Base-by-base conservation (phyloP, 2,329 filamentous ascomycete genomes). In the Chaetomiaceae sp. region DNA sequence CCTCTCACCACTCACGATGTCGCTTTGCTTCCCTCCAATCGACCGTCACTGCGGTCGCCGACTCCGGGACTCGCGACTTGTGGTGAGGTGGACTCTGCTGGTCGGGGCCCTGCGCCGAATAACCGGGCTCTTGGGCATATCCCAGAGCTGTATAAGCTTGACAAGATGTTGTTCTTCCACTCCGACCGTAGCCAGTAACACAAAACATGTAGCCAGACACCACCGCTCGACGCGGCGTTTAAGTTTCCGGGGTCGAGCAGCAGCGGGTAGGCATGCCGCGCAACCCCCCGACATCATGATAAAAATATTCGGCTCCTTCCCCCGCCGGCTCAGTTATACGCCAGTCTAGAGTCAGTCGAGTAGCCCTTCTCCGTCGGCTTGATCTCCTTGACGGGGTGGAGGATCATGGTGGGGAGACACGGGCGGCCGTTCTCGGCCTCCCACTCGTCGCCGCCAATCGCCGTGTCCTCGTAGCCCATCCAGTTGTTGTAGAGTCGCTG, bases 401-500 rank as follows among this genome's bases (percentile, higher is more conserved):
- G 65, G 56, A 83, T 68, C 58, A 83, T 75, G 1, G 78, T 73
- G 5, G 81, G 81, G 37, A 84, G 65, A 60, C 80, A 83, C 8
- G 77, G 70, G 25, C 79, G 73, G 14, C 81, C 81, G 59, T 82
- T 67, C 25, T 65, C 61, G 53, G 71, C 67, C 62, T 84, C 81
- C 79, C 79, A 83, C 41, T 73, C 67, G 34, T 66, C 56, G 2
- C 80, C 81, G 16, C 80, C 81, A 19, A 80, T 67, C 12, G 65
- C 72, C 12, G 71, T 76, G 58, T 83, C 79, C 53, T 74, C 70
- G 66, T 77, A 81, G 17, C 81, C 81, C 70, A 83, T 74, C 73
- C 79, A 82, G 66, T 83, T 82, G 68, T 81, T 80, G 65, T 78
- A 83, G 35, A 84, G 62, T 37, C 78, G 70, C 60, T 77, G 77